Evolutionary conservation across 306 rosid genomes (phyloP), one percentile per base, ranked within the genome.

Genomic region (Prunus mira): DNA sequence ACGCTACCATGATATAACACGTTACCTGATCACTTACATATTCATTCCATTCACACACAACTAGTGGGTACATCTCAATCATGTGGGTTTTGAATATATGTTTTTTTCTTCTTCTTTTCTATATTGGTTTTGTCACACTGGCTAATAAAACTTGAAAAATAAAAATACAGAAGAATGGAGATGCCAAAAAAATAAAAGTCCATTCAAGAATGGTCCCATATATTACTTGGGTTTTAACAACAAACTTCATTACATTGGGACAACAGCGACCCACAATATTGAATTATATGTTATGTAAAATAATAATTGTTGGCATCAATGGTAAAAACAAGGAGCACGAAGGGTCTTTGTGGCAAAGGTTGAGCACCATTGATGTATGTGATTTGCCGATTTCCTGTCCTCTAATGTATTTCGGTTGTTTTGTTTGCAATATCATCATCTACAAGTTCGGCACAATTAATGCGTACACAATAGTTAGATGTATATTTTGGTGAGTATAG

Each of bases 391-490:
- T 24, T 11, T 60, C 32, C 9, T 24, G 18, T 5, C 65, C 18
- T 5, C 9, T 55, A 25, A 60, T 60, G 65, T 14, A 6, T 25
- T 58, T 22, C 17, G 32, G 65, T 0, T 25, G 65, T 25, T 56
- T 38, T n/a, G 12, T 30, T 12, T 25, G 65, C 65, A 12, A 60
- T 60, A 12, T 28, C 43, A 28, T 52, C 9, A 45, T 71, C 65
- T 54, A 34, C 50, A 54, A 71, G 50, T 71, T 55, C 24, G 38
- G 76, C 66, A 34, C 54, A 38, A 56, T 56, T 18, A 71, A 52
- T 71, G 30, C 5, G n/a, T 30, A 28, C n/a, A 22, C 22, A 38
- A 72, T n/a, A 28, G 9, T n/a, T 30, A 3, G n/a, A 72, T 38
- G 66, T 56, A 38, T 46, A 56, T 72, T 38, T 72, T 17, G 52